Conservation (phyloP, 768 basidiomycete genomes). For the Amanita jacksonii region DNA sequence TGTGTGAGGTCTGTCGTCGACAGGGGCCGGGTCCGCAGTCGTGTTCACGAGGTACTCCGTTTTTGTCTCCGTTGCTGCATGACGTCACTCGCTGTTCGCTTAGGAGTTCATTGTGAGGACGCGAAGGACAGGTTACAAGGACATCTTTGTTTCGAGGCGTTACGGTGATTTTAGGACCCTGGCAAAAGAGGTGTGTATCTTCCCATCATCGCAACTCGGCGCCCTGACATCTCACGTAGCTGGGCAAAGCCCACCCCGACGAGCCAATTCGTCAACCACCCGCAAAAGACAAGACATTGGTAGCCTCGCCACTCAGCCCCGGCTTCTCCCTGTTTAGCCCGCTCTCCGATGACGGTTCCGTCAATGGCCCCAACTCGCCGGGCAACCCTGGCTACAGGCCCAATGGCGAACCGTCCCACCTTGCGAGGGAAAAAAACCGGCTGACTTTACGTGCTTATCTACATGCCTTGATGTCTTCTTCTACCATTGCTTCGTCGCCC, state of each 20-base stretch:
- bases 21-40: constrained; percentile 78
- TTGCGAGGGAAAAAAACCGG: constrained; percentile 90
- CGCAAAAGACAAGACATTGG: constrained; percentile 75
- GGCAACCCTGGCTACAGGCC: constrained; percentile 9
- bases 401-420: constrained; percentile 29
- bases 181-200: constrained; percentile 57
- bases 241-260: constrained; percentile 80
- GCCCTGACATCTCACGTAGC: constrained; percentile 32
- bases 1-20: constrained; percentile 77
- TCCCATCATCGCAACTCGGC: neutral
- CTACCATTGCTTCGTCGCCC: constrained; percentile 72
- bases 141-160: constrained; percentile 83
- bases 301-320: constrained; percentile 24
- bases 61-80: constrained; percentile 9
- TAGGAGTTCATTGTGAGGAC: constrained; percentile 97
- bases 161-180: constrained; percentile 95
- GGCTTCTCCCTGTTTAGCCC: constrained; percentile 11
- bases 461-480: constrained; percentile 63
- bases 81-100: neutral
- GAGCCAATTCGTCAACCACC: constrained; percentile 79
- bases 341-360: constrained; percentile 10
- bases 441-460: constrained; percentile 91
- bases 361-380: constrained; percentile 4
- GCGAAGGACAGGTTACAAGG: constrained; percentile 55
- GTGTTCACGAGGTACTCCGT: constrained; percentile 68